Conservation (phyloP, 2,329 filamentous ascomycete genomes). For the Rasamsonia emersonii region DNA sequence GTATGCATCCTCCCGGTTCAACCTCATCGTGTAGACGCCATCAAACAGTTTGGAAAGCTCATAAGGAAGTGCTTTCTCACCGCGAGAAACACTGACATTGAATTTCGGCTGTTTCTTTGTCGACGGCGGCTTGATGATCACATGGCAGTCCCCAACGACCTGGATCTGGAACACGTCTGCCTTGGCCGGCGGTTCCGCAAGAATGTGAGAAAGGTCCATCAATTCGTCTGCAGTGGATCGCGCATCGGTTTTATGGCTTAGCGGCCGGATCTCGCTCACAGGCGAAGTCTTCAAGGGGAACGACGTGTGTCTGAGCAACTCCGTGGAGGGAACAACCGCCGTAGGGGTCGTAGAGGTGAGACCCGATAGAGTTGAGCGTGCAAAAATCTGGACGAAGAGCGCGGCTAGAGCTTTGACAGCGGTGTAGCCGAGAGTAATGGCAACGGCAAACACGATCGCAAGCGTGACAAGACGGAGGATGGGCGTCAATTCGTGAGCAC, state of each 20-base stretch:
- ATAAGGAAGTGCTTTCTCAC: slow-evolving; percentile 33
- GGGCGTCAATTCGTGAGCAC: slow-evolving; percentile 16
- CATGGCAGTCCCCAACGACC: slow-evolving; percentile 45
- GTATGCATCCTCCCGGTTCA: slow-evolving; percentile 42
- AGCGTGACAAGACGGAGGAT: slow-evolving; percentile 21
- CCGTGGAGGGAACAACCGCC: slow-evolving; percentile 13
- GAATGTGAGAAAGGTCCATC: slow-evolving; percentile 16
- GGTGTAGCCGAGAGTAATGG: slow-evolving; percentile 23
- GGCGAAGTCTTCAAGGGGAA: slow-evolving; percentile 16
- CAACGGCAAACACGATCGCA: slow-evolving; percentile 19
- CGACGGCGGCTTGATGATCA: slow-evolving; percentile 43
- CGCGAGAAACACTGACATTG: slow-evolving; percentile 40
- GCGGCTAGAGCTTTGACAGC: slow-evolving; percentile 17
- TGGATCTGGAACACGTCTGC: slow-evolving; percentile 43
- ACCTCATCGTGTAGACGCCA: slow-evolving; percentile 44
- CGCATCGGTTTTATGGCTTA: slow-evolving; percentile 10
- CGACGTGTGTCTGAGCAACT: slow-evolving; percentile 15
- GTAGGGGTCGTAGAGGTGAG: slow-evolving; percentile 13
- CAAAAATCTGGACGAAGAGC: slow-evolving; percentile 17
- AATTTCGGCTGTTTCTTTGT: slow-evolving; percentile 40
- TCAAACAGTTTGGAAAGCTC: slow-evolving; percentile 44
- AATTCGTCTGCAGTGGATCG: slow-evolving; percentile 18
- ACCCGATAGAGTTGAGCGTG: slow-evolving; percentile 16
- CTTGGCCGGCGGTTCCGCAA: slow-evolving; percentile 16
- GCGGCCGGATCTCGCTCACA: slow-evolving; percentile 11